Conservation (phyloP, 768 basidiomycete species). For the Trametes villosa region DNA sequence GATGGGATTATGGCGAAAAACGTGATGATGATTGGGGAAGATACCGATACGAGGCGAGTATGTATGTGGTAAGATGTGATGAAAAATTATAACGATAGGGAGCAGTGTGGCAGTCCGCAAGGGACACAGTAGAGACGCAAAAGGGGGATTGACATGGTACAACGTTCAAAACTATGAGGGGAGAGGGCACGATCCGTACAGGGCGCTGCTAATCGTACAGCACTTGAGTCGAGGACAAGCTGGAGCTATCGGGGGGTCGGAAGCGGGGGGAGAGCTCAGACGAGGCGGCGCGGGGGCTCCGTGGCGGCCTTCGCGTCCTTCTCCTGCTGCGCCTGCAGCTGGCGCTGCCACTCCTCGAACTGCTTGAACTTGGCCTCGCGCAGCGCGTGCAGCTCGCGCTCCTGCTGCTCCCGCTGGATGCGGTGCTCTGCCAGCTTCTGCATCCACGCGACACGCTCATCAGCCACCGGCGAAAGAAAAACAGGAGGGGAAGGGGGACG, state of each 20-base stretch:
- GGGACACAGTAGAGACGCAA: too few relatives aligned
- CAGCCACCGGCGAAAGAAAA: neutral
- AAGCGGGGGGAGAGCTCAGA: neutral
- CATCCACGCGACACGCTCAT: neutral
- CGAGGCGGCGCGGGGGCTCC: constrained; percentile 20
- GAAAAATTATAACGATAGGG: too few relatives aligned
- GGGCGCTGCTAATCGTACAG: neutral
- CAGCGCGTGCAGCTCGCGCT: constrained; percentile 45
- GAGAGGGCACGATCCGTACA: neutral
- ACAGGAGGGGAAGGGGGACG: constrained; percentile 29
- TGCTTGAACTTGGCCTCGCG: constrained; percentile 52
- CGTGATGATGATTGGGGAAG: too few relatives aligned
- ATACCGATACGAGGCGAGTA: too few relatives aligned
- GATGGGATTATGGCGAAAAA: too few relatives aligned
- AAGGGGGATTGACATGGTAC: too few relatives aligned
- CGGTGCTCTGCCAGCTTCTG: constrained; percentile 41
- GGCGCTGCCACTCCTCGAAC: constrained; percentile 45
- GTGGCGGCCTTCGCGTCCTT: constrained; percentile 14
- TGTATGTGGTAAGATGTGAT: too few relatives aligned
- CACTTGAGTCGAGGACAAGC: neutral
- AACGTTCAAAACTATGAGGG: too few relatives aligned
- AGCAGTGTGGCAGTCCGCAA: too few relatives aligned
- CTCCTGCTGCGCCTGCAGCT: constrained; percentile 37
- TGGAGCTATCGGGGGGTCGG: too few relatives aligned
- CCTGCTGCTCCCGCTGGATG: constrained; percentile 32